phyloP scores from a whole-genome alignment of 2,329 filamentous ascomycete species.

The Aspergillus novoparasiticus region DNA sequence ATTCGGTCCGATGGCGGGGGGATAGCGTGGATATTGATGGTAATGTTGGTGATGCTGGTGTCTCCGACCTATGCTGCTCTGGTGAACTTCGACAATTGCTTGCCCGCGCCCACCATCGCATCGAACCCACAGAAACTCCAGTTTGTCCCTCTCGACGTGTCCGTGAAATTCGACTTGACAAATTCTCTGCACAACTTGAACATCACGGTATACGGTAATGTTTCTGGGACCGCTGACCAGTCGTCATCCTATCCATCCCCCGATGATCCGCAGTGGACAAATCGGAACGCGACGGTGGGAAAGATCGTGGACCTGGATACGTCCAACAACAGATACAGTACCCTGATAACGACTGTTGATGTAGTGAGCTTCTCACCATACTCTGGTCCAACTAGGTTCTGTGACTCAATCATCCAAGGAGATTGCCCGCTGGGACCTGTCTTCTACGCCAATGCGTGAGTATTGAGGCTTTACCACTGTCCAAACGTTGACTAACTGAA shows the following conservation, averaged over 20 bases:
- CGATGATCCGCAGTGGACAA: slow-evolving; percentile 62
- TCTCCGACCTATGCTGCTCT: slow-evolving; percentile 63
- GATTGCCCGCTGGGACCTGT: slow-evolving; percentile 75
- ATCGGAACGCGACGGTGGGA: slow-evolving; percentile 64
- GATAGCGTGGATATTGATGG: slow-evolving; percentile 20
- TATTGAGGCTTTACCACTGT: slow-evolving; percentile 8
- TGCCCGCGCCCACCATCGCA: slow-evolving; percentile 61
- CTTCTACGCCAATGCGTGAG: slow-evolving; percentile 62
- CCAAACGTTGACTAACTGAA: slow-evolving; percentile 5
- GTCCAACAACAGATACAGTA: slow-evolving; percentile 65
- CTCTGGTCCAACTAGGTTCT: slow-evolving; percentile 64
- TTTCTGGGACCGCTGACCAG: slow-evolving; percentile 67
- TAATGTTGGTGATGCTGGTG: slow-evolving; percentile 26
- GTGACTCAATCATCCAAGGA: slow-evolving; percentile 60
- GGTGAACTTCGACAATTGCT: slow-evolving; percentile 82
- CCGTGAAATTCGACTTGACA: slow-evolving; percentile 70
- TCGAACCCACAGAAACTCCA: slow-evolving; percentile 68
- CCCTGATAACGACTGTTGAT: slow-evolving; percentile 70
- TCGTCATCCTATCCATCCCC: slow-evolving; percentile 60
- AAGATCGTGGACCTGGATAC: slow-evolving; percentile 73
- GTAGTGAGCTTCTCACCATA: slow-evolving; percentile 78
- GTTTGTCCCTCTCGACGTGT: slow-evolving; percentile 74
- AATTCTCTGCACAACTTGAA: slow-evolving; percentile 66
- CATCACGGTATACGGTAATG: slow-evolving; percentile 87
- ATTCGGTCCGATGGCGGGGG: slow-evolving; percentile 14